Evolutionary conservation across 768 basidiomycete species (phyloP).

Genomic region (Pleurotus tuoliensis): DNA sequence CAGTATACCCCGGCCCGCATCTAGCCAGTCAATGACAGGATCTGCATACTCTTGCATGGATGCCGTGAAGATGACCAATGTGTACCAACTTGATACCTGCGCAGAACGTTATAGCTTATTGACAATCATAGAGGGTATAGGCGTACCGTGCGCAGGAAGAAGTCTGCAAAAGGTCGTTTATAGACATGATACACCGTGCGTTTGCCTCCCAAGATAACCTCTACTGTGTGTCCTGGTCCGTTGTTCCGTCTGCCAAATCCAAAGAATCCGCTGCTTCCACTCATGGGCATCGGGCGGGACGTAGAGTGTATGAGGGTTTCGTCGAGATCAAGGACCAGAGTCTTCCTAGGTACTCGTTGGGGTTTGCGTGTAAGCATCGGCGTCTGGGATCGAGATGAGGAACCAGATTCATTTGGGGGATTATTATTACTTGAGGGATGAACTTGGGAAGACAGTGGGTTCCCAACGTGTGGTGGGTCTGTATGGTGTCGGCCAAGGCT

Average conservation of each 20-base stretch:
- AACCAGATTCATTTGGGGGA: constrained; percentile 13
- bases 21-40: constrained; percentile 99
- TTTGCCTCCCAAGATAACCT: constrained; percentile 84
- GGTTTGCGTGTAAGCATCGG: constrained; percentile 55
- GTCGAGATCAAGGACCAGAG: constrained; percentile 94
- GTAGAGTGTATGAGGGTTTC: constrained; percentile 99
- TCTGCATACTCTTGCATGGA: constrained; percentile 99
- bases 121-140: constrained; percentile 14
- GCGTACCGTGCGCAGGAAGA: constrained; percentile 81
- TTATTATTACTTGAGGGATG: constrained; percentile 12
- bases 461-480: neutral
- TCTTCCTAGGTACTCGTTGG: constrained; percentile 83
- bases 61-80: constrained; percentile 96
- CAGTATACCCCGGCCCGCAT: constrained; percentile 89
- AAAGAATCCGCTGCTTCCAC: constrained; percentile 51
- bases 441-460: constrained; percentile 8
- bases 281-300: constrained; percentile 63
- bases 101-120: constrained; percentile 6
- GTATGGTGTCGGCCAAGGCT: neutral
- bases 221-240: constrained; percentile 81
- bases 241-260: constrained; percentile 58
- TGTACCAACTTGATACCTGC: constrained; percentile 98
- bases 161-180: constrained; percentile 97
- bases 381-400: constrained; percentile 41
- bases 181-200: constrained; percentile 97